Base-by-base conservation (phyloP, 1,139 yeast species). In the Suhomyces guaymorum region DNA sequence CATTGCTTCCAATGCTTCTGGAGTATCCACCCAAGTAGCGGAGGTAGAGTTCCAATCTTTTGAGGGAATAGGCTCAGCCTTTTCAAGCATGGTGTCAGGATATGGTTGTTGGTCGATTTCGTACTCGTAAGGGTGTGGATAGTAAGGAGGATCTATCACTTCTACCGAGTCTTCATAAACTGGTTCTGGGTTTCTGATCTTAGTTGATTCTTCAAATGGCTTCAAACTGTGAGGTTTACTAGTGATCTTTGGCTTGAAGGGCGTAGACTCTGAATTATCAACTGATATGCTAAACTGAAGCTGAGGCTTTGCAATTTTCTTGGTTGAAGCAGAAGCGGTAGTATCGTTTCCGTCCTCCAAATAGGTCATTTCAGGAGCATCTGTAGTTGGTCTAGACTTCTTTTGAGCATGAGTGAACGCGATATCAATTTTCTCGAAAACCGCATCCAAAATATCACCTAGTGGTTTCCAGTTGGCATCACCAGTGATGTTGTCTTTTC, bases 81-180 rank as follows among this genome's bases (percentile, higher is more conserved):
- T 60, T 11, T 62, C 47, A 30, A 80, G 60, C 1, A 85, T 70
- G 30, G 70, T 49, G 1, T 70, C 75, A 2, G 95, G 95, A 54
- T 87, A 90, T 30, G 79, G 78, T 41, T 80, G 85, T 24, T 70
- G 61, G 48, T 73, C 73, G 26, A 94, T 92, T 59, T 94, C 98
- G 30, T 64, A 59, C 38, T 70, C 78, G 51, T 94, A 94, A 0
- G 99, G 99, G 37, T 94, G 95, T 7, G 73, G 71, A 53, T 79
- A 84, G 55, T 80, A 86, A 4, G 77, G 68, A 3, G 87, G 85
- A 20, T 65, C 64, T 9, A 63, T 59, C 3, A 52, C 62, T 9
- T 57, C 63, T 45, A 70, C 36, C 58, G 73, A 15, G 62, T 66
- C 46, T 49, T 62, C 50, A 57, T 57, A 37, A 2, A 39, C 41